Conservation (phyloP, 2,329 filamentous ascomycete genomes). For the Penicillium sp. region DNA sequence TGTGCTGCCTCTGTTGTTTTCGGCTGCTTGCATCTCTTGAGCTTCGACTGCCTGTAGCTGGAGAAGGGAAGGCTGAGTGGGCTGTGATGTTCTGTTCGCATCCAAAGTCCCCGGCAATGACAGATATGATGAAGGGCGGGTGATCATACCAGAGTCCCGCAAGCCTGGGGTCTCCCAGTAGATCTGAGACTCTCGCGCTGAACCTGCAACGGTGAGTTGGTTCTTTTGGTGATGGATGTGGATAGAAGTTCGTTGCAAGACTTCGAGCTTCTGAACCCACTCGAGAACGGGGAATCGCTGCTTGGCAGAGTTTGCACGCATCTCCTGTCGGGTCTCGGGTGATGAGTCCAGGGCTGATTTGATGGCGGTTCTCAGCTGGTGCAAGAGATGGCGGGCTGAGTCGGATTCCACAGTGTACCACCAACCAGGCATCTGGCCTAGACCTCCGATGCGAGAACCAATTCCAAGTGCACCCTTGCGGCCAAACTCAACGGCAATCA, state of each 20-base stretch:
- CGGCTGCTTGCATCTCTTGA: conserved; percentile 4
- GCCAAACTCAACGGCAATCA: conserved; percentile 68
- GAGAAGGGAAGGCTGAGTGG: conserved; percentile 10
- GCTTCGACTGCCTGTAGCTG: conserved; percentile 9
- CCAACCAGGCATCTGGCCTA: conserved; percentile 69
- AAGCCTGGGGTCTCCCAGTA: conserved; percentile 12
- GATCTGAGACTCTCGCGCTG: conserved; percentile 34
- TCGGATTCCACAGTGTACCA: conserved; percentile 69
- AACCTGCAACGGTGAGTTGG: conserved; percentile 23
- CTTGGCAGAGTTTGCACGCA: conserved; percentile 64
- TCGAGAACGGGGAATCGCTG: conserved; percentile 67
- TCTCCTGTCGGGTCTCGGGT: conserved; percentile 56
- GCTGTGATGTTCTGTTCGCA: conserved; percentile 1
- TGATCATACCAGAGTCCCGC: conserved; percentile 6
- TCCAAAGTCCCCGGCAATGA: conserved; percentile 1
- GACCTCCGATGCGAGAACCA: conserved; percentile 64
- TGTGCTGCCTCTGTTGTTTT: conserved; percentile 4
- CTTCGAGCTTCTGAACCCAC: conserved; percentile 65
- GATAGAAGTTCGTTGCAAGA: conserved; percentile 62
- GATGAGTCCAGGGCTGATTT: conserved; percentile 60
- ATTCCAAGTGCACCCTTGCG: conserved; percentile 67
- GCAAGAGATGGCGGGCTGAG: conserved; percentile 61
- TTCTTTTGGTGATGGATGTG: conserved; percentile 53
- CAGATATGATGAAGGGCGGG: neutral
- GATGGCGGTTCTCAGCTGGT: conserved; percentile 65